Percentiles rank a stretch among this genome's conserved stretches.
phyloP scores from a whole-genome alignment of 441 rosid genomes.

The Viola pubescens region DNA sequence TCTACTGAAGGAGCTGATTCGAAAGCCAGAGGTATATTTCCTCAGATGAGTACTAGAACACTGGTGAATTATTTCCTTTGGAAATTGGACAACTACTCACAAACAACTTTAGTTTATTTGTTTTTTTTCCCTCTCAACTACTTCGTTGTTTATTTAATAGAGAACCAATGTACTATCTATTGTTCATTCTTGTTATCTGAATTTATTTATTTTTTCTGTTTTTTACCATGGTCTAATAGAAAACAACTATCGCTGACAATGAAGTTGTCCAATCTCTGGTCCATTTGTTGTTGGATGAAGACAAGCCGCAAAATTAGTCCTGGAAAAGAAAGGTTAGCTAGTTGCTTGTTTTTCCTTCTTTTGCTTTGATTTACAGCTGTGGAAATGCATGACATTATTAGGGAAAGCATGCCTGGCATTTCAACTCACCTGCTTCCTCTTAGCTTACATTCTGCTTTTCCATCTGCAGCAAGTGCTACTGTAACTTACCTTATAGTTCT shows the following conservation, averaged over 20 bases:
- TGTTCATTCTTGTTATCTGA: background rate
- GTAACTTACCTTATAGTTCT: no score
- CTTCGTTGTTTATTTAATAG: background rate
- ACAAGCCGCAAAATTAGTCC: conserved; percentile 32
- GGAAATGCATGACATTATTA: no score
- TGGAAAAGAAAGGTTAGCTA: background rate
- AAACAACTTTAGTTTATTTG: background rate
- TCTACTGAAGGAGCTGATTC: conserved; percentile 54
- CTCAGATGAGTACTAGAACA: background rate
- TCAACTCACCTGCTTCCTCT: no score
- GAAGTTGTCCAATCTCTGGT: conserved; percentile 75
- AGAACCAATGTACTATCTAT: background rate
- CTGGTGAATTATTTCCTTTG: background rate
- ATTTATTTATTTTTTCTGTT: no score
- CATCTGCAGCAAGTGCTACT: no score
- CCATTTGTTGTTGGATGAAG: conserved; percentile 71
- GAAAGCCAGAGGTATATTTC: conserved; percentile 60
- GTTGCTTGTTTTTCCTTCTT: no score
- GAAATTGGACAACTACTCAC: background rate
- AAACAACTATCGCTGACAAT: conserved; percentile 43
- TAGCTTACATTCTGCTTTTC: no score
- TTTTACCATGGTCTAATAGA: conserved; percentile 27
- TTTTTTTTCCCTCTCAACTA: background rate
- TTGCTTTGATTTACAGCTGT: no score
- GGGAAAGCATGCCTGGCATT: no score